Percentiles rank a stretch among this genome's conserved stretches.
phyloP scores from a whole-genome alignment of 768 basidiomycete genomes.

The Lactarius trivialis region DNA sequence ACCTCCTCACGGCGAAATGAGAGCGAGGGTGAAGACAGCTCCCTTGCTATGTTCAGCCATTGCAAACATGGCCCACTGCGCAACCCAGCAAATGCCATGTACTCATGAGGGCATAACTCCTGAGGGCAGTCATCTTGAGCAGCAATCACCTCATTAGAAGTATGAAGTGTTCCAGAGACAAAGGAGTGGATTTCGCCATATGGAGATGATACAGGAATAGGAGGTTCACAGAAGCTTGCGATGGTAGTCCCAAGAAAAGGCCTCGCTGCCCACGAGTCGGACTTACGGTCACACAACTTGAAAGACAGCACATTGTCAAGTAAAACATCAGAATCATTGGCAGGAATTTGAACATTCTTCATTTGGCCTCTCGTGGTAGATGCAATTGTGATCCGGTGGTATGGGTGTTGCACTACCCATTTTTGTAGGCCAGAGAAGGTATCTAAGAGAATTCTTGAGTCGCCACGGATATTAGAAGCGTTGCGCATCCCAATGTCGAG shows the following conservation, averaged over 20 bases:
- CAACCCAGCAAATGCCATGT: conserved; percentile 38
- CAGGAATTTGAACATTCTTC: neutral
- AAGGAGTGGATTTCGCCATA: neutral
- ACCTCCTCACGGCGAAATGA: conserved; percentile 36
- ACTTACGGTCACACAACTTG: neutral
- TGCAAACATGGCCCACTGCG: conserved; percentile 41
- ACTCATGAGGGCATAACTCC: conserved; percentile 40
- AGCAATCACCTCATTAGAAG: conserved; percentile 38
- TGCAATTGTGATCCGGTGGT: neutral
- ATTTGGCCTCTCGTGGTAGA: neutral
- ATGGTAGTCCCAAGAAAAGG: neutral
- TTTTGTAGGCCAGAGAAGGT: neutral
- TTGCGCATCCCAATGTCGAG: neutral
- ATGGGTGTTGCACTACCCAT: neutral
- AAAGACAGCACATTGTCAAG: neutral
- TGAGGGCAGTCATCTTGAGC: conserved; percentile 35
- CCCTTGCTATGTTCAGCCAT: conserved; percentile 28
- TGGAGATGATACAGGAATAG: neutral
- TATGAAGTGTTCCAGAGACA: conserved; percentile 6
- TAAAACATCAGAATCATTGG: neutral
- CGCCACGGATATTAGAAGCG: neutral
- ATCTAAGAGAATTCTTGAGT: neutral
- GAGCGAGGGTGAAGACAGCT: conserved; percentile 35
- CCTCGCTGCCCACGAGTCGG: neutral
- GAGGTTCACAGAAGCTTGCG: neutral